Percentiles rank a stretch among this genome's conserved stretches.
These are phyloP conservation scores for Talaromyces stipitatus DNA, from an alignment of 495 filamentous ascomycete genomes.

Conservation along the genomic window DNA sequence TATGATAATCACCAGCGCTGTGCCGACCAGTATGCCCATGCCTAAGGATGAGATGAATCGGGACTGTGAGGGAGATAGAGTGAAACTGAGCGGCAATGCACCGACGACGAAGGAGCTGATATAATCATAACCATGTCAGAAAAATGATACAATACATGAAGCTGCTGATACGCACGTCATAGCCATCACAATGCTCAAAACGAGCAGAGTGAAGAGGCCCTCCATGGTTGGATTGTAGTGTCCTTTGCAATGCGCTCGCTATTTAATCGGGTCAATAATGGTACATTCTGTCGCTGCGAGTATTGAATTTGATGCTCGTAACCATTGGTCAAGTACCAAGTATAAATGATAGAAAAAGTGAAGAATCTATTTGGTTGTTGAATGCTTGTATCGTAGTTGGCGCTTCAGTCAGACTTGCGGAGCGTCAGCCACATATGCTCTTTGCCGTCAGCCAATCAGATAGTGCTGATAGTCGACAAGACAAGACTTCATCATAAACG, in stretches of 20 bases:
- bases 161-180: constrained; percentile 60
- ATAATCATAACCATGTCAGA: constrained; percentile 18
- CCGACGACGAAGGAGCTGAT: constrained; percentile 89
- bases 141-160: background rate
- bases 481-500: too few relatives aligned
- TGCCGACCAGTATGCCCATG: constrained; percentile 90
- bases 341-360: background rate
- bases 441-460: too few relatives aligned
- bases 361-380: too few relatives aligned
- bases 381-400: too few relatives aligned
- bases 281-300: background rate
- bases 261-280: background rate
- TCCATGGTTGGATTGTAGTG: constrained; percentile 43
- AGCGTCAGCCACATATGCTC: too few relatives aligned
- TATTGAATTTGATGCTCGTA: background rate
- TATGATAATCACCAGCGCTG: constrained; percentile 93
- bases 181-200: constrained; percentile 86
- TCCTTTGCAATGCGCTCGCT: constrained; percentile 1
- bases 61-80: constrained; percentile 80
- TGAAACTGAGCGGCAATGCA: constrained; percentile 83
- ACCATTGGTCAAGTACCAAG: background rate
- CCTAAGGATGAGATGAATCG: constrained; percentile 87
- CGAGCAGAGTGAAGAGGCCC: constrained; percentile 80
- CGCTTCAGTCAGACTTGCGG: too few relatives aligned
- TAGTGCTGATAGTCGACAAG: too few relatives aligned